Evolutionary conservation across 495 filamentous ascomycete species (phyloP).

Genomic region (Clohesyomyces aquaticus): DNA sequence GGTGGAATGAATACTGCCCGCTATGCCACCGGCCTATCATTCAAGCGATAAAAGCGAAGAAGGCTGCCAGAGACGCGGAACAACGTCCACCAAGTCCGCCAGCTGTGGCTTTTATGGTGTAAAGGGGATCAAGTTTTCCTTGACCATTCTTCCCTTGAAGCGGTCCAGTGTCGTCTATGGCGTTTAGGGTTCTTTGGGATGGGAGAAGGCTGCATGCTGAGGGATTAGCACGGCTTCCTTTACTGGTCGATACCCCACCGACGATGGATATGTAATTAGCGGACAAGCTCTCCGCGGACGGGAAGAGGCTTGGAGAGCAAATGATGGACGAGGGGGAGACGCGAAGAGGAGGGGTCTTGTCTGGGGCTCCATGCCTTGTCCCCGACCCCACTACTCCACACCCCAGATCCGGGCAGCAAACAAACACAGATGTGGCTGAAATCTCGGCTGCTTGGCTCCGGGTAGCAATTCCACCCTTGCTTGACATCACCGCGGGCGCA

Average conservation of each 20-base stretch:
- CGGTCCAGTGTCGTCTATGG: background rate
- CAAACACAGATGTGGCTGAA: background rate
- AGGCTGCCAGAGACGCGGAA: background rate
- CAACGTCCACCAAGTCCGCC: constrained; percentile 1
- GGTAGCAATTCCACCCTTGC: background rate
- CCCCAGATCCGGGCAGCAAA: too few relatives aligned
- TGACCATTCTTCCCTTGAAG: background rate
- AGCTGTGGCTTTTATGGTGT: constrained; percentile 24
- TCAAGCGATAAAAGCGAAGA: constrained; percentile 7
- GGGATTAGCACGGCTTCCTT: background rate
- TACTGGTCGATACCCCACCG: background rate
- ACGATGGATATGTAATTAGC: background rate
- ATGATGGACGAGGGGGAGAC: background rate
- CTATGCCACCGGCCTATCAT: constrained; percentile 41
- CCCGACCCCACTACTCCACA: too few relatives aligned
- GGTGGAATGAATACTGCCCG: constrained; percentile 40
- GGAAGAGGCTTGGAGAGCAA: background rate
- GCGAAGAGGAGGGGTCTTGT: too few relatives aligned
- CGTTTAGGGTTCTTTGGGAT: background rate
- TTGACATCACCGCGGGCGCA: background rate
- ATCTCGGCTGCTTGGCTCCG: background rate
- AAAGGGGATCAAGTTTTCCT: background rate
- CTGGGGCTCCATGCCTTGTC: too few relatives aligned
- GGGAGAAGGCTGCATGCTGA: background rate
- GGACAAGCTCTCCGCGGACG: background rate